Evolutionary conservation across 768 basidiomycete genomes (phyloP).

Genomic region (Pseudohyphozyma bogoriensis): DNA sequence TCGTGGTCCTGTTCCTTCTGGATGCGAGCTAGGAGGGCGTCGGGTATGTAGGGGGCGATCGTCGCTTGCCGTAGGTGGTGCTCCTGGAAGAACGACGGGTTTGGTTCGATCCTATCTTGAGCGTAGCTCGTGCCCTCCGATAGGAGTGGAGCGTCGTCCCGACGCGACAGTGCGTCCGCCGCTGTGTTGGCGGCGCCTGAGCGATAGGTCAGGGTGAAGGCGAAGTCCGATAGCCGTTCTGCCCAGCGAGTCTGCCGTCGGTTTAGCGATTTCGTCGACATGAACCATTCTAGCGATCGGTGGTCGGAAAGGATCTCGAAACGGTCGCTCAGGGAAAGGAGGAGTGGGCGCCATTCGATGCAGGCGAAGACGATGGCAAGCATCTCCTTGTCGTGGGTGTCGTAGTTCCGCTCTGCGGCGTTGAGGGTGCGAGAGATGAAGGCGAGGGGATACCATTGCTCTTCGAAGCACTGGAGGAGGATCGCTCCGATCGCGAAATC

Average conservation of each 20-base stretch:
- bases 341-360: conserved; percentile 36
- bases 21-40: too few relatives aligned
- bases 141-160: conserved; percentile 8
- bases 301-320: conserved; percentile 35
- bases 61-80: too few relatives aligned
- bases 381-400: conserved; percentile 48
- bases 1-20: too few relatives aligned
- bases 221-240: conserved; percentile 33
- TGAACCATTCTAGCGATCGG: conserved; percentile 35
- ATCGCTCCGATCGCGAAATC: not conserved
- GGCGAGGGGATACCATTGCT: conserved; percentile 35
- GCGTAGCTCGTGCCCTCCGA: conserved; percentile 5
- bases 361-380: conserved; percentile 43
- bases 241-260: conserved; percentile 44
- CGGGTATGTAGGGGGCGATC: too few relatives aligned
- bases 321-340: conserved; percentile 34
- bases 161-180: conserved; percentile 15
- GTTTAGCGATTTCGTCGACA: conserved; percentile 40
- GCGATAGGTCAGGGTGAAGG: conserved; percentile 39
- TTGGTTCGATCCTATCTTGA: not conserved
- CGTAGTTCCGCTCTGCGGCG: conserved; percentile 44
- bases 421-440: conserved; percentile 35
- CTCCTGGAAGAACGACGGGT: not conserved
- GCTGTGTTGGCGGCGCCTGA: not conserved
- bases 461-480: conserved; percentile 3